Percentiles rank a stretch among this genome's conserved stretches.
These are phyloP conservation scores for Paecilomyces sp. DNA, from an alignment of 2,329 filamentous ascomycete species.

Conservation along the genomic window DNA sequence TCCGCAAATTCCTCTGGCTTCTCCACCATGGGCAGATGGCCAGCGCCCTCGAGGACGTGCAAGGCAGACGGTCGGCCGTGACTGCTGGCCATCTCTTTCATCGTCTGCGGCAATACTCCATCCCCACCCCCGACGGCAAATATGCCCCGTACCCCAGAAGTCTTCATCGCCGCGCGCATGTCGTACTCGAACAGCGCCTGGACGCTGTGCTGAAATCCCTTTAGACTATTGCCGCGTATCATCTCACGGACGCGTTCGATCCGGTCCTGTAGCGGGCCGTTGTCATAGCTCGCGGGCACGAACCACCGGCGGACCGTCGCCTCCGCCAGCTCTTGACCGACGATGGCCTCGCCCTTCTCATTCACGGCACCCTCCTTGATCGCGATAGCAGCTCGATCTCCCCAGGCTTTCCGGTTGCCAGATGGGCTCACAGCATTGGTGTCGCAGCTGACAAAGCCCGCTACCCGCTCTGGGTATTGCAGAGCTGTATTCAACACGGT, in stretches of 20 bases:
- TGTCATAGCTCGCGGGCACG: slow-evolving; percentile 51
- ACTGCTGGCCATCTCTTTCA: slow-evolving; percentile 62
- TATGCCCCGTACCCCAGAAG: slow-evolving; percentile 39
- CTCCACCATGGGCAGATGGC: slow-evolving; percentile 82
- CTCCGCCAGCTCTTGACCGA: slow-evolving; percentile 57
- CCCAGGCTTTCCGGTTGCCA: slow-evolving; percentile 73
- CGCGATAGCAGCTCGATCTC: slow-evolving; percentile 63
- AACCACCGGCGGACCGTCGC: slow-evolving; percentile 75
- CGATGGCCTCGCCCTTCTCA: slow-evolving; percentile 49
- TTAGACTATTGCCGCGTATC: slow-evolving; percentile 61
- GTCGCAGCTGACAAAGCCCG: slow-evolving; percentile 65
- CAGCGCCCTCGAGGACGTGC: slow-evolving; percentile 60
- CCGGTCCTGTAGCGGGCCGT: slow-evolving; percentile 40
- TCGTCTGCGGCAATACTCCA: slow-evolving; percentile 68
- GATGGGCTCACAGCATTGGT: slow-evolving; percentile 67
- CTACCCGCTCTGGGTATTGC: slow-evolving; percentile 52
- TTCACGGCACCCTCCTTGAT: slow-evolving; percentile 44
- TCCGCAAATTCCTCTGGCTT: slow-evolving; percentile 61
- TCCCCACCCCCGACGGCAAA: slow-evolving; percentile 69
- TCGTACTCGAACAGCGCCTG: slow-evolving; percentile 52
- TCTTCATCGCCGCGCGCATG: slow-evolving; percentile 37
- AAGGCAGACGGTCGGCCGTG: slow-evolving; percentile 55
- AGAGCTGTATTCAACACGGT: slow-evolving; percentile 69
- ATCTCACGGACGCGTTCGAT: slow-evolving; percentile 59
- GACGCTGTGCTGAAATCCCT: slow-evolving; percentile 74